A percentile compares a stretch with the other conserved stretches of the same genome.
Conservation (phyloP, 139 green algal species). For the Spirogloea muscicola region DNA sequence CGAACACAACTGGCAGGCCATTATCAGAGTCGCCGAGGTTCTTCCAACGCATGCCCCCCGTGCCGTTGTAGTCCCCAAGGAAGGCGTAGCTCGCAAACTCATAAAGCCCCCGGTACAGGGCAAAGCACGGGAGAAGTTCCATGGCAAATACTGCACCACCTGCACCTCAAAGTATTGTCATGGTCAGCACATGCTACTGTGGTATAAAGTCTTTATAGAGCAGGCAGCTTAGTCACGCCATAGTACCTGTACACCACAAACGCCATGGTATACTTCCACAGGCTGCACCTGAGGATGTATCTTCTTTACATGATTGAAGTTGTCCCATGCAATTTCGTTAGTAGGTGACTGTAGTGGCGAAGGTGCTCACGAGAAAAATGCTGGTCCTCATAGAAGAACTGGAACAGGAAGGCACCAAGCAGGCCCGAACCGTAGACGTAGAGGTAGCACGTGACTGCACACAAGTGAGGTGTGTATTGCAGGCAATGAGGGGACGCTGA, state of each 20-base stretch:
- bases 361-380: slow-evolving; percentile 16
- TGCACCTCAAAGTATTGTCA: slow-evolving; percentile 4
- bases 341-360: neutral
- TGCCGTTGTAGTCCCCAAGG: slow-evolving; percentile 22
- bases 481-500: neutral
- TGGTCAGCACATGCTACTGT: neutral
- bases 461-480: too few relatives aligned
- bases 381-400: slow-evolving; percentile 54
- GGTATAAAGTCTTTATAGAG: too few relatives aligned
- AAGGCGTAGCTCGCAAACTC: slow-evolving; percentile 68
- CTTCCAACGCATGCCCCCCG: slow-evolving; percentile 58
- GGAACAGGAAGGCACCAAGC: slow-evolving; percentile 48
- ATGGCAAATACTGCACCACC: slow-evolving; percentile 49
- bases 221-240: too few relatives aligned
- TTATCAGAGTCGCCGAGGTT: slow-evolving; percentile 67
- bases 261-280: too few relatives aligned
- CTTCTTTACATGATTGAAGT: neutral
- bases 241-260: too few relatives aligned
- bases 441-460: slow-evolving; percentile 25
- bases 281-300: neutral
- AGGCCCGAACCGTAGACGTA: slow-evolving; percentile 41
- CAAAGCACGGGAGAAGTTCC: slow-evolving; percentile 76
- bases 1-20: slow-evolving; percentile 57
- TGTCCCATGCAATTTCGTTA: neutral
- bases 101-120: slow-evolving; percentile 72